These are phyloP conservation scores for Saccharomycopsis lassenensis DNA, from an alignment of 805 yeast genomes.

Conservation along the genomic window DNA sequence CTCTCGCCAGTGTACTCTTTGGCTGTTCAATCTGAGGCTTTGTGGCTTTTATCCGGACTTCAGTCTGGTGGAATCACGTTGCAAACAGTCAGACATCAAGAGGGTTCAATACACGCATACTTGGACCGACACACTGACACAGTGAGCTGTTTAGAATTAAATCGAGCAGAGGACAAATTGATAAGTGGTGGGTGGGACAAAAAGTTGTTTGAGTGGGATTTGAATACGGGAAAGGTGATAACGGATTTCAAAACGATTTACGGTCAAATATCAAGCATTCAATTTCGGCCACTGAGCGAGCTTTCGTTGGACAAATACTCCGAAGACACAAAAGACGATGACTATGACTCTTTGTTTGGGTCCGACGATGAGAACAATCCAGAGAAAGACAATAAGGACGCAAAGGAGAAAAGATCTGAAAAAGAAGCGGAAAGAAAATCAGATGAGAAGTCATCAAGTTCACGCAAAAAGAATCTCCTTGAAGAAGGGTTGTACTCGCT, in stretches of 20 bases:
- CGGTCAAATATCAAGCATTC: slow-evolving; percentile 73
- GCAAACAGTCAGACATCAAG: slow-evolving; percentile 72
- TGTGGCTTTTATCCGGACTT: slow-evolving; percentile 79
- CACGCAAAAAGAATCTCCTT: not conserved
- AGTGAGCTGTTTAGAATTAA: slow-evolving; percentile 60
- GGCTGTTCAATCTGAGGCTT: slow-evolving; percentile 72
- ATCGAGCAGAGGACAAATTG: slow-evolving; percentile 48
- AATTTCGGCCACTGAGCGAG: slow-evolving; percentile 54
- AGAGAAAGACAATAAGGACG: slow-evolving; percentile 11
- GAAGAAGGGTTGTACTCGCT: slow-evolving; percentile 1
- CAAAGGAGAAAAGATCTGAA: slow-evolving; percentile 5
- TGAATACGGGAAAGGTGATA: slow-evolving; percentile 52
- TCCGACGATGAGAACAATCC: slow-evolving; percentile 38
- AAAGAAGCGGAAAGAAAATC: slow-evolving; percentile 18
- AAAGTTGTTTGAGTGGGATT: slow-evolving; percentile 71
- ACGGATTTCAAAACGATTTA: slow-evolving; percentile 43
- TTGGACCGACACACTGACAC: slow-evolving; percentile 63
- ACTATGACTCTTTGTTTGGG: slow-evolving; percentile 49
- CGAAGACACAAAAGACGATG: slow-evolving; percentile 28
- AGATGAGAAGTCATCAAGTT: not conserved
- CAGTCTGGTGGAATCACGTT: slow-evolving; percentile 77
- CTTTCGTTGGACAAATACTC: slow-evolving; percentile 31
- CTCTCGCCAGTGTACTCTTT: slow-evolving; percentile 81
- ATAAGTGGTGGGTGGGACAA: slow-evolving; percentile 91
- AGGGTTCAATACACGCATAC: slow-evolving; percentile 73